Percentiles rank a stretch among this genome's conserved stretches.
Evolutionary conservation across 495 filamentous ascomycete genomes (phyloP).

Genomic region (Lepidopterella palustris): DNA sequence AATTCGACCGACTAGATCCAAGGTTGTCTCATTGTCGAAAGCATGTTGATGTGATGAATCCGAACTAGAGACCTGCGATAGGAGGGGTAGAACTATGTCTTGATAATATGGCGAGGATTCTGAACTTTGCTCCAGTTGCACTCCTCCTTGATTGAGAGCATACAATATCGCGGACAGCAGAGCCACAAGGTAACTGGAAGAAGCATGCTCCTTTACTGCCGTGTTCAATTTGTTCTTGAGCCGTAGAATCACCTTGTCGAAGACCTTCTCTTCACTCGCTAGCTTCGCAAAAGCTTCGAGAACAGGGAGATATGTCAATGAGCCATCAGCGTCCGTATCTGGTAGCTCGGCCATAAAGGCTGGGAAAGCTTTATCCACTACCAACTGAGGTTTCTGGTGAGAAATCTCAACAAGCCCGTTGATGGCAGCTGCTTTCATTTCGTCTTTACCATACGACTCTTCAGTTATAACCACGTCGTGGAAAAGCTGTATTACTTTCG

Average conservation of each 20-base stretch:
- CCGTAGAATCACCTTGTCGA: slow-evolving; percentile 61
- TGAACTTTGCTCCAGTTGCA: slow-evolving; percentile 41
- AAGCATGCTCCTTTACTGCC: slow-evolving; percentile 51
- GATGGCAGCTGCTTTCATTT: slow-evolving; percentile 59
- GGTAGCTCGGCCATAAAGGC: slow-evolving; percentile 66
- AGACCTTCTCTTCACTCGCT: slow-evolving; percentile 56
- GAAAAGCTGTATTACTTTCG: slow-evolving; percentile 57
- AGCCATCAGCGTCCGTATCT: slow-evolving; percentile 44
- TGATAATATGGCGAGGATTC: slow-evolving; percentile 54
- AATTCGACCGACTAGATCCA: slow-evolving; percentile 59
- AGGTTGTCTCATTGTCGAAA: slow-evolving; percentile 42
- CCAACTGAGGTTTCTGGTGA: slow-evolving; percentile 57
- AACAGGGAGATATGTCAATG: slow-evolving; percentile 47
- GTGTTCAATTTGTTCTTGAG: slow-evolving; percentile 60
- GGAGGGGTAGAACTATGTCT: slow-evolving; percentile 48
- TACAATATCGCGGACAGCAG: slow-evolving; percentile 61
- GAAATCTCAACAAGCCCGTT: slow-evolving; percentile 57
- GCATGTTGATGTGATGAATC: slow-evolving; percentile 30
- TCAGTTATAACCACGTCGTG: slow-evolving; percentile 59
- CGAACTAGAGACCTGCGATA: slow-evolving; percentile 16
- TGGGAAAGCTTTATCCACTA: slow-evolving; percentile 66
- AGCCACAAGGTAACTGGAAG: slow-evolving; percentile 49
- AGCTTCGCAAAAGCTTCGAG: slow-evolving; percentile 65
- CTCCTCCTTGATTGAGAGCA: slow-evolving; percentile 50
- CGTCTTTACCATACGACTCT: slow-evolving; percentile 49